phyloP scores from a whole-genome alignment of 2,329 filamentous ascomycete genomes.

The Ambrosiella cleistominuta region DNA sequence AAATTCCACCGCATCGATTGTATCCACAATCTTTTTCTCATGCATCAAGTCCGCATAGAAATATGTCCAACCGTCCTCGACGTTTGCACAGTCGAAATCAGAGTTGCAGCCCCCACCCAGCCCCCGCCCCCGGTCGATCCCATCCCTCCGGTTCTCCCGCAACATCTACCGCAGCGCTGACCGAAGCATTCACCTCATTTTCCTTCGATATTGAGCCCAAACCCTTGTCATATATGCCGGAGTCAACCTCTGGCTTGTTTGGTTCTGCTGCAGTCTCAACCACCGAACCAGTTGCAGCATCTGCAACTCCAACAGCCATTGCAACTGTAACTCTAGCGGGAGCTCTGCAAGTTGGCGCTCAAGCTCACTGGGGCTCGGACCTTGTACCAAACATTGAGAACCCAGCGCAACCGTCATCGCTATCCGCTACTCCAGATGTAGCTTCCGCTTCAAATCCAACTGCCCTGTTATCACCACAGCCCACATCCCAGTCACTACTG shows the following conservation, averaged over 20 bases:
- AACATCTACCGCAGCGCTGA: background rate
- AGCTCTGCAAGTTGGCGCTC: background rate
- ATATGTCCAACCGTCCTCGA: background rate
- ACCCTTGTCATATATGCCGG: background rate
- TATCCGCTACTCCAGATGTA: background rate
- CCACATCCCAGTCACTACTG: background rate
- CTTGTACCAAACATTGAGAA: constrained; percentile 1
- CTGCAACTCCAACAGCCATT: background rate
- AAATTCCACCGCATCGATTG: background rate
- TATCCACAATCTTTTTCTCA: background rate
- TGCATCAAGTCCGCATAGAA: background rate
- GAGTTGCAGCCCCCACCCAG: background rate
- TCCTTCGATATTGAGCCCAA: background rate
- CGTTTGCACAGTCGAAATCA: constrained; percentile 4
- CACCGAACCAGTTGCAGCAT: background rate
- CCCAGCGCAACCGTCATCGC: background rate
- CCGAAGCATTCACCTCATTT: background rate
- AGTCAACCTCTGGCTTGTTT: background rate
- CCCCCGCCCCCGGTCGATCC: background rate
- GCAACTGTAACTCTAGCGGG: constrained; percentile 1
- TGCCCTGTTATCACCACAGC: background rate
- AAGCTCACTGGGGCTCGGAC: constrained; percentile 1
- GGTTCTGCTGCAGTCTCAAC: background rate
- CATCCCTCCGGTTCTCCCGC: constrained; percentile 1
- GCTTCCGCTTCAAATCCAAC: background rate